These are phyloP conservation scores for Angomonas desouzai DNA, from an alignment of 208 protist species.

Conservation along the genomic window DNA sequence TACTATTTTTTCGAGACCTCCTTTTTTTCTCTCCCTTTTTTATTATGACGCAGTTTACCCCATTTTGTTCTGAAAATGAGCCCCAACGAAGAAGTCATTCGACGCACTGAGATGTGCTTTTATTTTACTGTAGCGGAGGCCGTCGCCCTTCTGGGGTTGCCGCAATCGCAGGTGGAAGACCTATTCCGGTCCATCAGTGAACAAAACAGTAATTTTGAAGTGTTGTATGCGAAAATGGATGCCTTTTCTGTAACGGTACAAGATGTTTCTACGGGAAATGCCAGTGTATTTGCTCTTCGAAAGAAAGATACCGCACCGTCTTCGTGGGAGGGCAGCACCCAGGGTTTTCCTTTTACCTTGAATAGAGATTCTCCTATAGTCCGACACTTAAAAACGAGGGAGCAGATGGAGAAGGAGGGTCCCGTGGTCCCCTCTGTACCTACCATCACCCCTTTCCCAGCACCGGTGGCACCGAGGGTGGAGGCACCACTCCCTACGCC, in stretches of 20 bases:
- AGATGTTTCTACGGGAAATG: background rate
- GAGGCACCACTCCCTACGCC: no score
- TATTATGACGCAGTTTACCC: background rate
- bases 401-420: background rate
- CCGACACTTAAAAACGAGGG: background rate
- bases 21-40: no score
- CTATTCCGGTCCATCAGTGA: background rate
- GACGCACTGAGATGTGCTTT: background rate
- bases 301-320: background rate
- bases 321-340: background rate
- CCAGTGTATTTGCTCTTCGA: background rate
- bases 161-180: background rate
- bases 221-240: background rate
- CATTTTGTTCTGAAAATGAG: background rate
- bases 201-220: background rate
- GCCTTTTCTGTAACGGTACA: background rate
- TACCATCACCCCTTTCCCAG: no score
- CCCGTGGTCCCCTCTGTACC: no score
- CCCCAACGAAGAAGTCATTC: background rate
- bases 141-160: background rate
- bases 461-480: no score
- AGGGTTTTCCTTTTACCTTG: background rate
- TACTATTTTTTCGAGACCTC: no score
- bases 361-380: no score
- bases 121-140: background rate